A percentile compares a stretch with the other conserved stretches of the same genome.
Conservation (phyloP, 352 stramenopile genomes). For the Pythium monospermum region DNA sequence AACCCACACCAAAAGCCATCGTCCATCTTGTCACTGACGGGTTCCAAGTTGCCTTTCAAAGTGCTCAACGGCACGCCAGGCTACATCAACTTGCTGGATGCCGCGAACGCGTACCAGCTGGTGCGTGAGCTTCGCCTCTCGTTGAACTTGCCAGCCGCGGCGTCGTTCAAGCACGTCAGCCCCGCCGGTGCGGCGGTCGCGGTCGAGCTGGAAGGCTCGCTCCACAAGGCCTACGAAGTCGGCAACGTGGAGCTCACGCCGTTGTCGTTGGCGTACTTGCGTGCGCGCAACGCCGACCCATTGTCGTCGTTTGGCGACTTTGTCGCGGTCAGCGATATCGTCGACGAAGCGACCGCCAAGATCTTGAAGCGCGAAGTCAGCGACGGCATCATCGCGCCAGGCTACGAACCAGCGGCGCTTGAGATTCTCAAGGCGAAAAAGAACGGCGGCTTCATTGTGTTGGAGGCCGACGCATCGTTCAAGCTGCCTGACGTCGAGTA, state of each 20-base stretch:
- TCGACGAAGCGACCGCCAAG: slow-evolving; percentile 97
- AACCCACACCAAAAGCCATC: slow-evolving; percentile 99
- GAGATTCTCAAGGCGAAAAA: slow-evolving; percentile 99
- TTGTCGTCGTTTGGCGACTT: slow-evolving; percentile 99
- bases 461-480: slow-evolving; percentile 94
- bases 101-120: slow-evolving; percentile 98
- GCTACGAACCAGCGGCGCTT: slow-evolving; percentile 96
- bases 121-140: slow-evolving; percentile 95
- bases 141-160: slow-evolving; percentile 91
- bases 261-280: slow-evolving; percentile 96
- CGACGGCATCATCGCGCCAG: slow-evolving; percentile 98
- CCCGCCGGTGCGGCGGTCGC: slow-evolving; percentile 95
- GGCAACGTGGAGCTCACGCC: slow-evolving; percentile 91
- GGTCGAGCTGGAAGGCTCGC: slow-evolving; percentile 92
- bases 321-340: slow-evolving; percentile 96
- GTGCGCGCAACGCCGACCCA: slow-evolving; percentile 97
- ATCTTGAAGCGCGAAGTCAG: slow-evolving; percentile 99
- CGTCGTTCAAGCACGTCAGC: slow-evolving; percentile 99
- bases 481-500: slow-evolving; percentile 94
- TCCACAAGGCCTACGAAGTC: slow-evolving; percentile 95
- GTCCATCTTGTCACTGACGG: slow-evolving; percentile 61
- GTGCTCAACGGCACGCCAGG: slow-evolving; percentile 92
- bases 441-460: slow-evolving; percentile 98
- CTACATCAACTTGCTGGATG: slow-evolving; percentile 99
- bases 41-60: slow-evolving; percentile 79